Percentiles rank a stretch among this genome's conserved stretches.
Evolutionary conservation across 352 stramenopile species (phyloP).

Genomic region (Lagenidium giganteum): DNA sequence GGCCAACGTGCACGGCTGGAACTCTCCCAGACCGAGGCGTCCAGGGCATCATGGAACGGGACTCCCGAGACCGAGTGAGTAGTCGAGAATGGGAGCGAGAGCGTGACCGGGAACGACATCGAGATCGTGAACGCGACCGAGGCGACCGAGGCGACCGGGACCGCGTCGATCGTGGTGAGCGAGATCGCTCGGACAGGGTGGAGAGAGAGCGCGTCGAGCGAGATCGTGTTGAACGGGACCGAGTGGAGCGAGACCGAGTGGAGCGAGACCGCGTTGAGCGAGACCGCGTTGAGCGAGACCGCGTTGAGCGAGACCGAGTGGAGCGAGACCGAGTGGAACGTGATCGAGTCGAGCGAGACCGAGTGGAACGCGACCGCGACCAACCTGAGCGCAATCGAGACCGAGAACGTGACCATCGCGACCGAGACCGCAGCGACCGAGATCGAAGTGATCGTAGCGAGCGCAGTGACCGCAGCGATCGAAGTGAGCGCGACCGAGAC

Average conservation of each 20-base stretch:
- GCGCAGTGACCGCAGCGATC: constrained; percentile 16
- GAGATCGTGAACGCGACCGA: constrained; percentile 13
- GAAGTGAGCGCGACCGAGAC: constrained; percentile 22
- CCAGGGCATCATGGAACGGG: no score
- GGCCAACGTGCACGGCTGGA: no score
- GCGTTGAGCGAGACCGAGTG: not conserved
- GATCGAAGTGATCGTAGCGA: constrained; percentile 20
- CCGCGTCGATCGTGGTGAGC: constrained; percentile 1
- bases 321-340: constrained; percentile 15
- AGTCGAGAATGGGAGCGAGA: no score
- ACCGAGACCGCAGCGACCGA: constrained; percentile 11
- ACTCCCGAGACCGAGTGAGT: no score
- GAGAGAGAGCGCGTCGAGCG: not conserved
- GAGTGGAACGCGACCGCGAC: constrained; percentile 6
- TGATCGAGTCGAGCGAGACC: constrained; percentile 17
- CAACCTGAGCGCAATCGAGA: constrained; percentile 18
- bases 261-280: constrained; percentile 10
- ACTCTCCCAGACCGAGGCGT: no score
- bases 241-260: constrained; percentile 18
- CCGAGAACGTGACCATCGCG: constrained; percentile 9
- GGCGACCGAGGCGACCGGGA: not conserved
- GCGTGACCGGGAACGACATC: constrained; percentile 9
- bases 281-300: constrained; percentile 3
- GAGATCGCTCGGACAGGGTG: no score
- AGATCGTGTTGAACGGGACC: constrained; percentile 18